Percentiles rank a stretch among this genome's conserved stretches.
Conservation (phyloP, 805 yeast species). For the Candida rishiriensis region DNA sequence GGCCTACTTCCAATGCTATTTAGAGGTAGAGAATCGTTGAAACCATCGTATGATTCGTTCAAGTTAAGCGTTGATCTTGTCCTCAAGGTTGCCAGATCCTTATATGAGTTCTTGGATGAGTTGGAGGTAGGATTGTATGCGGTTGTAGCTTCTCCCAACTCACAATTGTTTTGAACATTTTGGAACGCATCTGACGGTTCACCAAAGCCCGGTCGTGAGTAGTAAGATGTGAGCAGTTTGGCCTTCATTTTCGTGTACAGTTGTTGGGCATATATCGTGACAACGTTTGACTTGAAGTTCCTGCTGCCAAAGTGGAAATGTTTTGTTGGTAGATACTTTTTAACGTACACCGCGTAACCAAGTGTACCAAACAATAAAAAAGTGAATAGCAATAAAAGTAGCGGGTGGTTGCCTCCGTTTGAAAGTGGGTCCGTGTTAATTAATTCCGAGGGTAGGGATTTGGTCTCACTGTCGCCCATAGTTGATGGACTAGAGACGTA, state of each 20-base stretch:
- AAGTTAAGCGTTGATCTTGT: conserved; percentile 29
- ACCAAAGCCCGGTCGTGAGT: conserved; percentile 9
- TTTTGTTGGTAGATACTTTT: conserved; percentile 1
- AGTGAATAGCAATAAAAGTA: conserved; percentile 9
- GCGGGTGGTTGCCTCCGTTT: conserved; percentile 2
- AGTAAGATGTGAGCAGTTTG: conserved; percentile 8
- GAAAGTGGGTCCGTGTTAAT: conserved; percentile 5
- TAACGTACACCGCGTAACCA: conserved; percentile 9
- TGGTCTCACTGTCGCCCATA: neutral
- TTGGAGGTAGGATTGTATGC: conserved; percentile 3
- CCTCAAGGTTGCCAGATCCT: conserved; percentile 15
- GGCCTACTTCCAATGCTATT: neutral
- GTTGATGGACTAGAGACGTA: conserved; percentile 1
- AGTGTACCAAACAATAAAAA: conserved; percentile 11
- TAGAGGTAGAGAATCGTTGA: neutral
- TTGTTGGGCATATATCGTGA: conserved; percentile 2
- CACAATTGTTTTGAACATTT: conserved; percentile 5
- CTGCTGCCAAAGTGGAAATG: neutral
- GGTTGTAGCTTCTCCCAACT: conserved; percentile 17
- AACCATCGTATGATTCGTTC: conserved; percentile 10
- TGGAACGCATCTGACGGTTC: conserved; percentile 13
- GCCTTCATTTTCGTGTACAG: conserved; percentile 8
- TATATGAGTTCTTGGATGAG: neutral
- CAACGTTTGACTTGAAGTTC: neutral
- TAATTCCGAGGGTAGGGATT: neutral